Percentiles rank a stretch among this genome's conserved stretches.
phyloP scores from a whole-genome alignment of 1,139 yeast species.

The Protomyces gravidus region DNA sequence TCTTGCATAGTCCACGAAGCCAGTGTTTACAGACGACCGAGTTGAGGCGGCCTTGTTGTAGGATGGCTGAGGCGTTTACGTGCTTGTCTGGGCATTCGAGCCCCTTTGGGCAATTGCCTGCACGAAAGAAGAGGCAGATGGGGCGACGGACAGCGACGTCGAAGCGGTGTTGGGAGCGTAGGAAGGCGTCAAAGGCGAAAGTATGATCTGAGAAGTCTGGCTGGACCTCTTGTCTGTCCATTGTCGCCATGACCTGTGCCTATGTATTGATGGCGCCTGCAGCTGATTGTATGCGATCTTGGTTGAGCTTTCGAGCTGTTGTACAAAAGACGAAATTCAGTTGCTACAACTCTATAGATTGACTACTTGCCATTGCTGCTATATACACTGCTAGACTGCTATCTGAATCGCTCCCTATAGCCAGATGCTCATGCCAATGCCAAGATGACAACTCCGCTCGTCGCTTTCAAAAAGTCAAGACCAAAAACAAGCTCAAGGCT shows the following conservation, averaged over 20 bases:
- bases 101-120: constrained; percentile 81
- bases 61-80: constrained; percentile 55
- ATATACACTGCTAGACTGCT: too few species aligned
- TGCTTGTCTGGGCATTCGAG: constrained; percentile 82
- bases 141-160: constrained; percentile 90
- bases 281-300: too few species aligned
- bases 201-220: constrained; percentile 34
- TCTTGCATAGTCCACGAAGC: constrained; percentile 94
- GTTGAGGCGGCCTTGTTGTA: constrained; percentile 48
- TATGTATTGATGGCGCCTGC: too few species aligned
- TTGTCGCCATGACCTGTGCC: too few species aligned
- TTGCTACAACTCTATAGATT: too few species aligned
- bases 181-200: constrained; percentile 79
- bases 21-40: constrained; percentile 90
- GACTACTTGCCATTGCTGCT: too few species aligned
- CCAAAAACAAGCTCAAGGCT: neutral
- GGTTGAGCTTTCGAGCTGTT: too few species aligned
- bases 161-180: constrained; percentile 72
- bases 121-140: constrained; percentile 70
- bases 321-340: neutral
- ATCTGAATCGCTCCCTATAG: too few species aligned
- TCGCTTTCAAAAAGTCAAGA: neutral
- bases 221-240: too few species aligned
- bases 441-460: neutral
- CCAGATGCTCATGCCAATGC: neutral